Base-by-base conservation (phyloP, 345 rosid species). In the Carallia brachiata region DNA sequence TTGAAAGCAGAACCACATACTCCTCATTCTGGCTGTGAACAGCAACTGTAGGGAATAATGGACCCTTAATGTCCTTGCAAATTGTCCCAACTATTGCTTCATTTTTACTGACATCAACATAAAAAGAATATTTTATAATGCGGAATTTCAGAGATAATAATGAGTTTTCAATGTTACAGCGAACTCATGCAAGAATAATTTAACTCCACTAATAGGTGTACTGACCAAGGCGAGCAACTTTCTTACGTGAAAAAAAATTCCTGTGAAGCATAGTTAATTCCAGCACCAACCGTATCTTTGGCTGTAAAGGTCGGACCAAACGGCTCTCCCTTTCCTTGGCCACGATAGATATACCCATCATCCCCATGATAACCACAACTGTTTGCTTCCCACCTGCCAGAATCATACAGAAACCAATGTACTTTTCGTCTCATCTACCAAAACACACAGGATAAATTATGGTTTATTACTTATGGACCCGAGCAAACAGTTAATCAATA, bases 301-400 rank as follows among this genome's bases (percentile, higher is more conserved):
- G 85, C 56, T 0, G 96, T 87, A 84, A 80, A 95, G 1, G 92
- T 87, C 65, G 98, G 97, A 70, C 98, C 98, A 71, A 90, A 90
- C 16, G 84, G 65, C 70, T 89, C 92, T 67, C 97, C 98, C 73
- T 78, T 95, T 52, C 81, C 96, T 40, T 83, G 82, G 54, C 94
- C 99, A 63, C 68, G 89, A 68, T 90, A 92, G 61, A 95, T 84
- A 56, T 54, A 12, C 56, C 99, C 99, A 88, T 90, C 94, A 71
- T 95, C 99, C 68, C 99, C 97, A 79, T 92, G 98, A 84, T 92
- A 95, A 23, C 99, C 99, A 69, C 86, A 90, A 76, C 96, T 90
- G 82, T 92, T 92, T 63, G 80, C 85, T 90, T 92, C 99, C 99
- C 99, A 95, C 66, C 99, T 95, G 77, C 57, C 65, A 78, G 16